A percentile compares a stretch with the other conserved stretches of the same genome.
Evolutionary conservation across 2,329 filamentous ascomycete species (phyloP).

Genomic region (Massarina eburnea): DNA sequence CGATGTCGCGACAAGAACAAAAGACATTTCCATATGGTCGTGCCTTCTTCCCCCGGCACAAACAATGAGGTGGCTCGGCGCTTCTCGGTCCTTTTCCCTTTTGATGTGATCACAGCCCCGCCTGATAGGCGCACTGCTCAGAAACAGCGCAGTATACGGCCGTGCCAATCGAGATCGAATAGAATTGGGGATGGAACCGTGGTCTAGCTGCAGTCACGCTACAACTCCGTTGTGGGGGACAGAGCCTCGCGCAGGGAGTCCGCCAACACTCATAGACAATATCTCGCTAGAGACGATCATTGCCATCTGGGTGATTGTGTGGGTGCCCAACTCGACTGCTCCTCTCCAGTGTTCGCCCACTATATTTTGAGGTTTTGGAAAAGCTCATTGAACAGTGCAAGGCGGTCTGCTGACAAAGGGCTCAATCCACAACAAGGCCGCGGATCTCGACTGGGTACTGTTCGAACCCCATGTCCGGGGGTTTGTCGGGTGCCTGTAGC

Average conservation of each 20-base stretch:
- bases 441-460: neutral
- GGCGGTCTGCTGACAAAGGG: neutral
- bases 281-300: neutral
- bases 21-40: neutral
- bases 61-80: neutral
- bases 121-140: neutral
- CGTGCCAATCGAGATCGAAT: neutral
- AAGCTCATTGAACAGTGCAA: no score
- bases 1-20: constrained; percentile 3
- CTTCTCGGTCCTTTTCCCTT: neutral
- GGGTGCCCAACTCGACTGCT: neutral
- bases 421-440: neutral
- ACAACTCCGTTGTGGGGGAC: no score
- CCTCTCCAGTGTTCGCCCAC: neutral
- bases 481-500: neutral
- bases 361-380: no score
- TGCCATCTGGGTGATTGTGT: neutral
- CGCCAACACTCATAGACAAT: neutral
- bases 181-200: neutral
- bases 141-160: neutral
- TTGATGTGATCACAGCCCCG: neutral
- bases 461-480: neutral
- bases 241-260: neutral
- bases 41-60: neutral
- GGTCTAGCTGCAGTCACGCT: neutral